Percentiles rank a stretch among this genome's conserved stretches.
Evolutionary conservation across 306 rosid species (phyloP).

Genomic region (Benincasa hispida): DNA sequence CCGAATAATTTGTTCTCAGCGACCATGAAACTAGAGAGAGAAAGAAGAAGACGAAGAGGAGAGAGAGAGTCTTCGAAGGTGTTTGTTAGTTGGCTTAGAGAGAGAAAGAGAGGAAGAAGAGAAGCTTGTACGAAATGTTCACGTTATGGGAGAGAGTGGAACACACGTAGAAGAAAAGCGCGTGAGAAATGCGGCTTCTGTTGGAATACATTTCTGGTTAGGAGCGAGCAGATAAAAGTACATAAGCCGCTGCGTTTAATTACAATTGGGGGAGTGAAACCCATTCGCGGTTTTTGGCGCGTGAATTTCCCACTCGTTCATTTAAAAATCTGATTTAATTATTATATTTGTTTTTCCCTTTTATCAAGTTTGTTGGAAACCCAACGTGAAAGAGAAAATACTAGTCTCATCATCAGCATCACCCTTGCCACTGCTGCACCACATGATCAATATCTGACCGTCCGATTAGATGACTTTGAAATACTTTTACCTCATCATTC

Average conservation of each 20-base stretch:
- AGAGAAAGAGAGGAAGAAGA: neutral
- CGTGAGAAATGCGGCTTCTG: neutral
- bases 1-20: conserved; percentile 21
- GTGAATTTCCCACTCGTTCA: neutral
- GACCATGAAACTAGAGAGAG: conserved; percentile 30
- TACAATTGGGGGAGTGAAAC: neutral
- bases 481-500: neutral
- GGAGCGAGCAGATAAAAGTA: neutral
- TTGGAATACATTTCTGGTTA: neutral
- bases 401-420: neutral
- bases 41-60: neutral
- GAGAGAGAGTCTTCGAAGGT: conserved; percentile 5
- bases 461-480: neutral
- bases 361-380: conserved; percentile 5
- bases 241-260: neutral
- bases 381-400: conserved; percentile 4
- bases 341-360: neutral
- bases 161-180: neutral
- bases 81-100: conserved; percentile 6
- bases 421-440: neutral
- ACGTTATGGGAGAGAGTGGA: conserved; percentile 4
- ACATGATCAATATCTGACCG: neutral
- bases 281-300: neutral
- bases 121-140: neutral
- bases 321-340: neutral